Base-by-base conservation (phyloP, 495 filamentous ascomycete species). In the Penicillium bialowiezense region DNA sequence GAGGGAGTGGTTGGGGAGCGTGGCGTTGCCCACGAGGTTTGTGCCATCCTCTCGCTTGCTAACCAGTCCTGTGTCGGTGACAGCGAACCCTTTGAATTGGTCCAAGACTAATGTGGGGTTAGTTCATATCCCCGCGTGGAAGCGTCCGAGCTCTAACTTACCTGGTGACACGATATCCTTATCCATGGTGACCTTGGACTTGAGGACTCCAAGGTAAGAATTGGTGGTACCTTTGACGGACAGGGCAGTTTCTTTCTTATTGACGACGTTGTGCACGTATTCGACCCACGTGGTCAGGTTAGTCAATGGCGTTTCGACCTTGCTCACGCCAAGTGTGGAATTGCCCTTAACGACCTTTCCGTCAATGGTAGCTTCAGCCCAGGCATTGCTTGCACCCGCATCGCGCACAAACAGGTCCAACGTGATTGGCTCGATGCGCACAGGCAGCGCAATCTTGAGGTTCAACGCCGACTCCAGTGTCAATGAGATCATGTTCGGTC, bases 151-250 rank as follows among this genome's bases (percentile, higher is more conserved):
- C n/a, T n/a, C n/a, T n/a, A 8, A 40, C 67, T 39, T 58, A 73
- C 70, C 67, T 26, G 60, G 67, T 17, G 65, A 67, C 1, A 50
- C 24, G 14, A 73, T 55, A 28, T 70, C 56, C 52, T 71, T 73
- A 45, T 73, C 45, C 57, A 73, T 49, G 0, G 54, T 66, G 29
- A 73, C 65, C 14, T 59, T 55, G 9, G 57, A 57, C 46, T 69
- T 68, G 29, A 73, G 37, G 17, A 59, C 56, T 0, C 70, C 70
- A 19, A 73, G 44, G 42, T 58, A 69, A 5, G 70, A 65, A 40
- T 57, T 67, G 6, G 70, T 73, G 9, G 53, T 40, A 6, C 67
- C 68, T 13, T 39, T 47, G 18, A 70, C 52, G 0, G 68, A 65
- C 42, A 73, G 24, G 0, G 60, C 38, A 0, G 60, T 58, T 10